These are phyloP conservation scores for Laetiporus sulphureus DNA, from an alignment of 1,284 basidiomycete genomes.

Conservation along the genomic window DNA sequence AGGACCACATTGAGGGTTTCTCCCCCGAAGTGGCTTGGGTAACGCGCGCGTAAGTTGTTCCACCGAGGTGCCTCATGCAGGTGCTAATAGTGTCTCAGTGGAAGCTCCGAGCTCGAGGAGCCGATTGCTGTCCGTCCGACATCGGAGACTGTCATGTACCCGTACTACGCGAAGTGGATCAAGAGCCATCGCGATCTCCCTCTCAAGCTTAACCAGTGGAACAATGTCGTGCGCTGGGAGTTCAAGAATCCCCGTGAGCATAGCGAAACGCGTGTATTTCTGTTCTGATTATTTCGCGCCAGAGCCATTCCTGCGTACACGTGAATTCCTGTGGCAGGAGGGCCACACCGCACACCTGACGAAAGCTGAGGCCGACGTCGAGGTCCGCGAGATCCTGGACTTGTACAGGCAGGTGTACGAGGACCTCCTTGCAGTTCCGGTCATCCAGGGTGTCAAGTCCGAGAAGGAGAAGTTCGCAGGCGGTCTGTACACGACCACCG, in stretches of 20 bases:
- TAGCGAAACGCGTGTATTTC: too few species aligned
- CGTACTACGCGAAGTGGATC: conserved; percentile 98
- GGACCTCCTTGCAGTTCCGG: conserved; percentile 95
- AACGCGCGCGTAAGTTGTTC: conserved; percentile 80
- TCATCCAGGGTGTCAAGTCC: conserved; percentile 95
- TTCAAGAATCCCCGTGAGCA: conserved; percentile 93
- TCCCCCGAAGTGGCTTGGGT: conserved; percentile 99
- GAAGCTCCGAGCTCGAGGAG: conserved; percentile 91
- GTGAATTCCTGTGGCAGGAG: conserved; percentile 99
- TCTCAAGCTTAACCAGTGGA: conserved; percentile 98
- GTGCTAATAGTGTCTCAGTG: conserved; percentile 42
- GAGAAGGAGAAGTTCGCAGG: conserved; percentile 99
- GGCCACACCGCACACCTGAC: conserved; percentile 95
- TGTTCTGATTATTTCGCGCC: background rate
- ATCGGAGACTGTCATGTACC: conserved; percentile 98
- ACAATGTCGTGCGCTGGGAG: conserved; percentile 98
- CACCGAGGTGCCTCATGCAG: too few species aligned
- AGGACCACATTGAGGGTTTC: conserved; percentile 99
- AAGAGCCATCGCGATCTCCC: conserved; percentile 96
- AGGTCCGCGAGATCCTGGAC: conserved; percentile 92
- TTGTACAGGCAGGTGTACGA: conserved; percentile 97
- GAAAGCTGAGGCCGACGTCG: conserved; percentile 83
- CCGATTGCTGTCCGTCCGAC: conserved; percentile 98
- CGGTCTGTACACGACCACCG: conserved; percentile 95
- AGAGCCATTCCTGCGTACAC: conserved; percentile 98